Evolutionary conservation across 768 basidiomycete species (phyloP).

Genomic region (Trametes cinnabarina): DNA sequence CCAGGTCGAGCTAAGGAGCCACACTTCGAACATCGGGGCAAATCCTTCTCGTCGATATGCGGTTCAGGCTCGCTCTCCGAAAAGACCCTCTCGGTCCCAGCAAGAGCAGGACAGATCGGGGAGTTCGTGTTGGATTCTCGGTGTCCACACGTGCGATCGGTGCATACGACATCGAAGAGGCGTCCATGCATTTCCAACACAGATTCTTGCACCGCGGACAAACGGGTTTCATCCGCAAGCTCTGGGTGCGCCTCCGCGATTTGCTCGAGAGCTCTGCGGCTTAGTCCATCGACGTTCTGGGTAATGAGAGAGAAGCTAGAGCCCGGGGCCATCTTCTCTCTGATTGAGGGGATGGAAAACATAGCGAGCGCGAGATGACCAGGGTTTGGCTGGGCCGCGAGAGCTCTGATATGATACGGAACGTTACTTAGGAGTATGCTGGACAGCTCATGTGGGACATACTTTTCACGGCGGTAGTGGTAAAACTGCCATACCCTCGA

Average conservation of each 20-base stretch:
- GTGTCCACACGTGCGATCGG: conserved; percentile 38
- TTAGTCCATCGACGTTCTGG: conserved; percentile 63
- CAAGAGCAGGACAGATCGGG: conserved; percentile 22
- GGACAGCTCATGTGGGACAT: no score
- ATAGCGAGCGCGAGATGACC: conserved; percentile 53
- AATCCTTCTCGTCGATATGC: conserved; percentile 23
- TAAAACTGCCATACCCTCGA: conserved; percentile 64
- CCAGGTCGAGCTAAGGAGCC: conserved; percentile 35
- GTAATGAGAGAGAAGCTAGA: conserved; percentile 52
- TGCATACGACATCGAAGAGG: conserved; percentile 55
- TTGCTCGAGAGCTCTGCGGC: conserved; percentile 37
- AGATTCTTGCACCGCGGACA: conserved; percentile 10
- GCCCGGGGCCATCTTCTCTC: conserved; percentile 39
- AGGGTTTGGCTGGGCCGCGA: conserved; percentile 48
- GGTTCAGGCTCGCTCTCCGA: conserved; percentile 32
- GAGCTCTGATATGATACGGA: conserved; percentile 45
- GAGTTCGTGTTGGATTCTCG: conserved; percentile 34
- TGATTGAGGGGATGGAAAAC: conserved; percentile 40
- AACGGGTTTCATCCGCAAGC: conserved; percentile 2
- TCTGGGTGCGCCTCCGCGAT: conserved; percentile 7
- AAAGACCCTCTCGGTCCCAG: conserved; percentile 27
- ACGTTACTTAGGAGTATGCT: not conserved
- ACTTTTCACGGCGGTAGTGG: conserved; percentile 58
- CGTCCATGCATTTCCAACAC: conserved; percentile 62
- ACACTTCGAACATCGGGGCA: conserved; percentile 34